phyloP scores from a whole-genome alignment of 2,329 filamentous ascomycete genomes.

The Ophiosphaerella narmari region DNA sequence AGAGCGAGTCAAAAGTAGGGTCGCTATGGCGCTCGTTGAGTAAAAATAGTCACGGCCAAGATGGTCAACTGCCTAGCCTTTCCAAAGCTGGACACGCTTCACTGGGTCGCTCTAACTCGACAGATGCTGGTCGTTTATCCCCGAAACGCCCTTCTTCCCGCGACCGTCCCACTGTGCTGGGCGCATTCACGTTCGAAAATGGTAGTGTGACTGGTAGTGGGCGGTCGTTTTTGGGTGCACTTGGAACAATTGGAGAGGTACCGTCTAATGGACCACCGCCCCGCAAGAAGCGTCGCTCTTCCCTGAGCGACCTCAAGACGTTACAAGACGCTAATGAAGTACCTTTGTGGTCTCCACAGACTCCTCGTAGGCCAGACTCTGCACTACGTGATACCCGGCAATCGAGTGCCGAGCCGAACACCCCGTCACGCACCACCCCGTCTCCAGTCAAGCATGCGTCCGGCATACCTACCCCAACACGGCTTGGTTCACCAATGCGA shows the following conservation, averaged over 20 bases:
- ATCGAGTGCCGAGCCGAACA: conserved; percentile 36
- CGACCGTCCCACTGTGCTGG: conserved; percentile 56
- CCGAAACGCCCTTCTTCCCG: conserved; percentile 60
- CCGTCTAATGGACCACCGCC: conserved; percentile 42
- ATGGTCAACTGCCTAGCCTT: conserved; percentile 62
- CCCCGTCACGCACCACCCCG: conserved; percentile 28
- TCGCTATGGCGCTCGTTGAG: conserved; percentile 88
- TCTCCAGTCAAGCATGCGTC: conserved; percentile 46
- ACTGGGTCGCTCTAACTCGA: conserved; percentile 74
- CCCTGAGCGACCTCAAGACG: conserved; percentile 80
- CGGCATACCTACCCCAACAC: conserved; percentile 46
- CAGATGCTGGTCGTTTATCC: conserved; percentile 66
- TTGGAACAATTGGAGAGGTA: conserved; percentile 59
- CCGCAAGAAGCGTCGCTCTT: conserved; percentile 83
- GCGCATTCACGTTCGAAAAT: conserved; percentile 55
- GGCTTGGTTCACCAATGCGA: conserved; percentile 51
- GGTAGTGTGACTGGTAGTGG: conserved; percentile 41
- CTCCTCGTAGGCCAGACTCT: conserved; percentile 38
- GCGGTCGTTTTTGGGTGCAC: conserved; percentile 30
- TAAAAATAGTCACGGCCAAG: conserved; percentile 63
- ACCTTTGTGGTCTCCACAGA: conserved; percentile 46
- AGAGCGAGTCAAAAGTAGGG: conserved; percentile 69
- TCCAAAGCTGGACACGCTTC: conserved; percentile 62
- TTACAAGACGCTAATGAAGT: conserved; percentile 63
- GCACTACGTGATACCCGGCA: conserved; percentile 26